Percentiles rank a stretch among this genome's conserved stretches.
Conservation (phyloP, 2,329 filamentous ascomycete species). For the Pseudogymnoascus sp. region DNA sequence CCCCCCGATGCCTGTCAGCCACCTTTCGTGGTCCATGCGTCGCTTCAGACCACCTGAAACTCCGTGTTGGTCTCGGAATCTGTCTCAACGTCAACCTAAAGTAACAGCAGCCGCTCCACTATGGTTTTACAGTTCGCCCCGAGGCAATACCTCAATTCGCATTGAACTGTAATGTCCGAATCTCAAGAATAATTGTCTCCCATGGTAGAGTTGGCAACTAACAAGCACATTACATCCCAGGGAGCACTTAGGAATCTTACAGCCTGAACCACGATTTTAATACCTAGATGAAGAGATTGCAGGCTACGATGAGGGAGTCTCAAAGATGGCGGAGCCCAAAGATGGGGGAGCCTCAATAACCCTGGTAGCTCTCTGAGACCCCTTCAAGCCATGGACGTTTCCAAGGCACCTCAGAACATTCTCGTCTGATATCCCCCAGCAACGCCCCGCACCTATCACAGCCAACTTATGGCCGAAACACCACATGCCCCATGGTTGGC, state of each 20-base stretch:
- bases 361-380: neutral
- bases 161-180: neutral
- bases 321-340: neutral
- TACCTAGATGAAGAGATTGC: neutral
- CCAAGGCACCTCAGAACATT: constrained; percentile 1
- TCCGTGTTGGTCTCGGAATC: neutral
- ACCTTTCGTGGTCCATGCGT: neutral
- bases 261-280: neutral
- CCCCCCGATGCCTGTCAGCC: neutral
- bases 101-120: constrained; percentile 1
- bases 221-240: neutral
- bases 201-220: neutral
- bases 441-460: neutral
- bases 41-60: constrained; percentile 2
- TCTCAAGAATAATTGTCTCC: neutral
- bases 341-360: neutral
- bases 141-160: neutral
- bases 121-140: neutral
- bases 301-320: neutral
- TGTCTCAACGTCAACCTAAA: neutral
- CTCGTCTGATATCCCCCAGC: neutral
- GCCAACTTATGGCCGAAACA: constrained; percentile 1
- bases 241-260: too few relatives aligned
- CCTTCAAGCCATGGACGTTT: neutral
- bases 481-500: neutral